These are phyloP conservation scores for Blastobotrys peoriensis DNA, from an alignment of 805 yeast genomes.

Conservation along the genomic window DNA sequence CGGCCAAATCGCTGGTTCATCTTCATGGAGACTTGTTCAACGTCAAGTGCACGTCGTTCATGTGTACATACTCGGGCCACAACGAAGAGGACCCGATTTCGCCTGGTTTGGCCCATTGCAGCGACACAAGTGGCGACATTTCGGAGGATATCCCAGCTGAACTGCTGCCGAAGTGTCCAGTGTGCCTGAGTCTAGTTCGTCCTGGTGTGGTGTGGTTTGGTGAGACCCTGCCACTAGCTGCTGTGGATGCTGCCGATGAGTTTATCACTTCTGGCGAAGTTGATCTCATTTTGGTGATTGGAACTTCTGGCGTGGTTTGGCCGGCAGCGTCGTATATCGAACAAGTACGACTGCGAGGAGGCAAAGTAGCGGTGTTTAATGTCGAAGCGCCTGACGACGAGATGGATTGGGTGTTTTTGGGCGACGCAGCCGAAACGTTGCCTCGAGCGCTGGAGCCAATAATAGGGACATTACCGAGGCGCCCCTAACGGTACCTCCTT, in stretches of 20 bases:
- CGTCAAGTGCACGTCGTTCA: constrained; percentile 67
- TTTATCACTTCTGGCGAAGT: constrained; percentile 53
- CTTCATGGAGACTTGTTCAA: constrained; percentile 76
- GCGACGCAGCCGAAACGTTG: constrained; percentile 70
- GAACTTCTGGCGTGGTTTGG: constrained; percentile 81
- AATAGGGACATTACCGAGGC: constrained; percentile 24
- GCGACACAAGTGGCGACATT: constrained; percentile 3
- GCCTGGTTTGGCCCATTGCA: constrained; percentile 38
- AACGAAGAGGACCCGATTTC: constrained; percentile 57
- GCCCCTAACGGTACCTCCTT: too few relatives aligned
- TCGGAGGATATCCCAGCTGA: constrained; percentile 39
- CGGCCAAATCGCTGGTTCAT: constrained; percentile 47
- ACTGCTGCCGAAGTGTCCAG: constrained; percentile 72
- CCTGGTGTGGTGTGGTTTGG: constrained; percentile 97
- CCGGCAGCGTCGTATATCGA: constrained; percentile 92
- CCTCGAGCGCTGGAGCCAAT: constrained; percentile 58
- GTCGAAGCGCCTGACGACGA: constrained; percentile 51
- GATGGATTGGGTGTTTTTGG: constrained; percentile 64
- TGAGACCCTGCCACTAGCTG: constrained; percentile 66
- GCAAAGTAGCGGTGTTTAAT: constrained; percentile 79
- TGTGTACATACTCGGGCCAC: constrained; percentile 57
- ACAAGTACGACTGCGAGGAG: constrained; percentile 63
- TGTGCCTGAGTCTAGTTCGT: constrained; percentile 58
- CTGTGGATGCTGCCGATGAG: constrained; percentile 62
- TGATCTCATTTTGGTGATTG: constrained; percentile 75